Evolutionary conservation across 805 yeast genomes (phyloP), one percentile per base, ranked within the genome.

Genomic region (Suhomyces pyralidae): DNA sequence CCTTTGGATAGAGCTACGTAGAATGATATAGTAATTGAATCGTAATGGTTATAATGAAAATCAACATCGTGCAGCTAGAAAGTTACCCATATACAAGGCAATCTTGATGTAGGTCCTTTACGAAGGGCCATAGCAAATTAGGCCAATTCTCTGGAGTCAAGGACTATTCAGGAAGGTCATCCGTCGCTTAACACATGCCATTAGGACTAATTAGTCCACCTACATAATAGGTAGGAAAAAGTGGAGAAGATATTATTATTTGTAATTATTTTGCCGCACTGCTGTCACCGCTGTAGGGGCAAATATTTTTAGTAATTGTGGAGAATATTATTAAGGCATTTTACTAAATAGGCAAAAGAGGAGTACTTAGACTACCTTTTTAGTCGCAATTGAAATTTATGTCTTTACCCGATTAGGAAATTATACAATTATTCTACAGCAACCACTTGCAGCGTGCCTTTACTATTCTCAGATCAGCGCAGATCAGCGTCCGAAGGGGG

Each of bases 271-370:
- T 19, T 19, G 42, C 24, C 24, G 42, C 42, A 38, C 3, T 38
- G 42, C 42, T 25, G 46, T 25, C 36, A 26, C 48, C 17, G 24
- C 46, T 12, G 15, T 8, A 44, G 19, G 25, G 34, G 26, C 30
- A 24, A 10, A 14, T 17, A 38, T 17, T 38, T 38, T 17, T 20
- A 22, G 25, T 20, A 30, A 30, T 10, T 14, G 25, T 5, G 17
- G n/a, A 30, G 32, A 45, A 24, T 45, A 45, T 5, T 19, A n/a
- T n/a, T 26, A 15, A 7, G 24, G 28, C 12, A 34, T 49, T 49
- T 55, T 40, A 54, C 60, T 28, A 34, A 49, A 17, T 36, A 30
- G 55, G 58, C 22, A 51, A 57, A 55, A 53, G 54, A n/a, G 58
- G 55, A 49, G 54, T 26, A 32, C 25, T 46, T 43, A 40, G 20